Percentiles rank a stretch among this genome's conserved stretches.
These are phyloP conservation scores for Septoria linicola DNA, from an alignment of 2,329 filamentous ascomycete genomes.

Conservation along the genomic window DNA sequence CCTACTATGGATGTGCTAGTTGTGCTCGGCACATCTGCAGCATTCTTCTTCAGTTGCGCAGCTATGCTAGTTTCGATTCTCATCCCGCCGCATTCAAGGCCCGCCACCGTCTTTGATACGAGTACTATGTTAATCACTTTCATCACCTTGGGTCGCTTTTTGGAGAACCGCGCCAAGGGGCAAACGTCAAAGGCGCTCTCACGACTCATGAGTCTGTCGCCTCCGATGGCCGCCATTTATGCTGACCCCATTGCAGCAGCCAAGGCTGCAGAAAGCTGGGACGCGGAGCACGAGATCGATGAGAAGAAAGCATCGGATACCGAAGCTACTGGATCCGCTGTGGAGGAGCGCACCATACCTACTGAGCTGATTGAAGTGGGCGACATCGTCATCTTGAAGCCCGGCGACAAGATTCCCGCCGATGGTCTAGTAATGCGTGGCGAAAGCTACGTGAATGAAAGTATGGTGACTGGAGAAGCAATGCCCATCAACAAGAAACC, in stretches of 20 bases:
- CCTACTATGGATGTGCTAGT: slow-evolving; percentile 98
- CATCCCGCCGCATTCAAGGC: slow-evolving; percentile 72
- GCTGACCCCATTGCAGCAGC: slow-evolving; percentile 89
- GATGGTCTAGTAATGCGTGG: slow-evolving; percentile 85
- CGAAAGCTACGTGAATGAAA: slow-evolving; percentile 93
- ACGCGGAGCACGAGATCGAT: slow-evolving; percentile 49
- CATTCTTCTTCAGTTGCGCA: slow-evolving; percentile 91
- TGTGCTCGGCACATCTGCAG: slow-evolving; percentile 87
- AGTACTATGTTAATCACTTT: slow-evolving; percentile 99
- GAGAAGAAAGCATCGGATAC: slow-evolving; percentile 38
- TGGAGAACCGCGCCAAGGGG: slow-evolving; percentile 93
- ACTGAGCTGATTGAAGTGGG: slow-evolving; percentile 93
- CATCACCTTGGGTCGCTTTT: slow-evolving; percentile 82
- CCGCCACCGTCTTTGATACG: slow-evolving; percentile 91
- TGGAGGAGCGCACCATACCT: slow-evolving; percentile 82
- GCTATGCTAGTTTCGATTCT: slow-evolving; percentile 81
- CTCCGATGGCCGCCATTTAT: slow-evolving; percentile 96
- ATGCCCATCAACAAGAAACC: slow-evolving; percentile 90
- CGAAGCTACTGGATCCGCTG: slow-evolving; percentile 56
- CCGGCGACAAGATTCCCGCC: slow-evolving; percentile 94
- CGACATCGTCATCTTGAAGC: slow-evolving; percentile 87
- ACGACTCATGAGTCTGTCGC: slow-evolving; percentile 89
- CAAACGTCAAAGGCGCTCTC: slow-evolving; percentile 94
- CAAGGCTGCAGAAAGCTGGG: slow-evolving; percentile 82
- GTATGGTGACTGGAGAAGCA: slow-evolving; percentile 97